Evolutionary conservation across 495 filamentous ascomycete species (phyloP).

Genomic region (Penicillium pulvis): DNA sequence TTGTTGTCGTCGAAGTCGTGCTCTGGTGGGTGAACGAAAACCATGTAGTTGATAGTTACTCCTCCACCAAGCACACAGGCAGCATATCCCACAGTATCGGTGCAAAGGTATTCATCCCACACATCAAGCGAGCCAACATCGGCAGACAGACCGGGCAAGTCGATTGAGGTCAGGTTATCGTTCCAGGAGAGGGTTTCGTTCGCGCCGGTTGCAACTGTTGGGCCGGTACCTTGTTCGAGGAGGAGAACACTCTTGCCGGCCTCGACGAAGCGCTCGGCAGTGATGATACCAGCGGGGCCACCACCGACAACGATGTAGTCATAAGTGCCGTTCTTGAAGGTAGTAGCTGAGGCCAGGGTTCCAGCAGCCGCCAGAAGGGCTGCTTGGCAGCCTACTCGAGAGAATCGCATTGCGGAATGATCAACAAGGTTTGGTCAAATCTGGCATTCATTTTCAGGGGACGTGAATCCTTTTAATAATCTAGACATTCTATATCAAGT

Average conservation of each 20-base stretch:
- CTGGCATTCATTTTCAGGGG: not conserved
- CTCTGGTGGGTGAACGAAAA: conserved; percentile 58
- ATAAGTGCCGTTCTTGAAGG: conserved; percentile 24
- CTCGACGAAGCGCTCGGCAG: conserved; percentile 64
- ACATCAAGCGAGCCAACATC: conserved; percentile 26
- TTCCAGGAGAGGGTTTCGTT: conserved; percentile 35
- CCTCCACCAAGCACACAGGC: conserved; percentile 79
- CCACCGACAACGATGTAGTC: conserved; percentile 41
- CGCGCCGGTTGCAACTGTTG: conserved; percentile 33
- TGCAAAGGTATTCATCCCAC: conserved; percentile 49
- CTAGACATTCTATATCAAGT: not conserved
- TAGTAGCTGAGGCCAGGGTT: conserved; percentile 18
- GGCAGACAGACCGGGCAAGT: conserved; percentile 68
- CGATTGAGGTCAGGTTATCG: conserved; percentile 64
- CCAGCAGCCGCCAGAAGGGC: conserved; percentile 18
- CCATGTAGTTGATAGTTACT: conserved; percentile 71
- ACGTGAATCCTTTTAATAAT: not conserved
- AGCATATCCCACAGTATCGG: conserved; percentile 71
- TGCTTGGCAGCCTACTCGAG: conserved; percentile 14
- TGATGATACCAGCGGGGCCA: conserved; percentile 42
- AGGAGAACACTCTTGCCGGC: conserved; percentile 53
- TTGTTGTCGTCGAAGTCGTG: conserved; percentile 73
- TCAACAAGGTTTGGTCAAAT: conserved; percentile 9
- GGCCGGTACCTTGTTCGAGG: conserved; percentile 39
- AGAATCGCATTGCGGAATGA: conserved; percentile 13